Base-by-base conservation (phyloP, 192 early-diverging fungal genomes). In the Entomortierella chlamydospora region DNA sequence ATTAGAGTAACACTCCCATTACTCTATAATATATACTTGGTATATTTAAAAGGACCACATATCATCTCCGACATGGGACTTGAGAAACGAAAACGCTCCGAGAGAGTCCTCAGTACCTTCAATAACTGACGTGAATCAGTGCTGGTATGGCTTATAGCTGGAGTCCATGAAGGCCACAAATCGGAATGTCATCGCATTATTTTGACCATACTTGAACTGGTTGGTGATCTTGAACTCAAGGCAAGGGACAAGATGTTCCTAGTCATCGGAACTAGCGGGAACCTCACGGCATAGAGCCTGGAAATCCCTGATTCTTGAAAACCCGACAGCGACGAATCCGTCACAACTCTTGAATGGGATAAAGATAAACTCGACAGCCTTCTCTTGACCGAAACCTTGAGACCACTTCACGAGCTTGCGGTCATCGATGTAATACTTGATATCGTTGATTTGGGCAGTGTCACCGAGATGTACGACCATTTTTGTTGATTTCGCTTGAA, bases 141-240 rank as follows among this genome's bases (percentile, higher is more conserved):
- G 53, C 39, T 67, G 64, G 64, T 56, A 56, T 43, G 64, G 64
- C 53, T 67, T 56, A 53, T 67, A 56, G 23, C 56, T 57, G 51
- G 64, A 26, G 64, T 67, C 30, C 64, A 57, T n/a, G 53, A 67
- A 56, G 54, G 56, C 64, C 64, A 67, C 55, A 53, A 67, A 67
- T 54, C 52, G 47, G 30, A 31, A 56, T 26, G 49, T 65, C 30
- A 56, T 28, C 34, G 55, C 53, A 53, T 67, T 67, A 37, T 67
- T 67, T 15, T 67, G 64, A 67, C 64, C 64, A 41, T 67, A 67
- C 64, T 67, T 67, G 64, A 67, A 67, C 42, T 53, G 25, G 1
- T 56, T 31, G 42, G 34, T 53, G 11, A 67, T 37, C 15, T 15
- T 56, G 64, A 67, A 37, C 43, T 67, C 53, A 18, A 41, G 41